phyloP scores from a whole-genome alignment of 169 alveolate species.

The Babesia gibsoni region DNA sequence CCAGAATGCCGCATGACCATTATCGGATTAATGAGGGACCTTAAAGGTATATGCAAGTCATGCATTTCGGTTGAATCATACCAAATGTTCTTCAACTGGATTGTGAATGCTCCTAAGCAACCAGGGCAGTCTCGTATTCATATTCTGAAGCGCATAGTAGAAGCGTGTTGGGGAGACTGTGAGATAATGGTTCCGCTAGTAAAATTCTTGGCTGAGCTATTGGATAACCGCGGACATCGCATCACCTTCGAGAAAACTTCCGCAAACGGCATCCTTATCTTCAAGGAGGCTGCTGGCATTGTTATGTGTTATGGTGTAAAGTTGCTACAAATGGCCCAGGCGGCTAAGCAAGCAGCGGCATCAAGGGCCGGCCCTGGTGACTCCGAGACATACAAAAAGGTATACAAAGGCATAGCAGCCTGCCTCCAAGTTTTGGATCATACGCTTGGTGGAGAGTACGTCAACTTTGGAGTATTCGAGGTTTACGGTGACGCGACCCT shows the following conservation, averaged over 20 bases:
- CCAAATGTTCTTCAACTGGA: slow-evolving; percentile 84
- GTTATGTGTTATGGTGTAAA: slow-evolving; percentile 74
- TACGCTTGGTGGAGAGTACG: slow-evolving; percentile 89
- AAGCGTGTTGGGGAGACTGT: slow-evolving; percentile 85
- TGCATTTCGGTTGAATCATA: slow-evolving; percentile 82
- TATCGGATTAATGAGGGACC: slow-evolving; percentile 87
- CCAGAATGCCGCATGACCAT: slow-evolving; percentile 77
- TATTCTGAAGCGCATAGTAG: slow-evolving; percentile 82
- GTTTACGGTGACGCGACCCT: slow-evolving; percentile 88
- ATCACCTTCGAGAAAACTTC: slow-evolving; percentile 88
- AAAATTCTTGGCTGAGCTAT: slow-evolving; percentile 85
- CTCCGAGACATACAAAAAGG: slow-evolving; percentile 81
- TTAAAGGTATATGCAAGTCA: slow-evolving; percentile 82
- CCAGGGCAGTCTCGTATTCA: slow-evolving; percentile 77
- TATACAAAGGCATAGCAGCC: slow-evolving; percentile 88
- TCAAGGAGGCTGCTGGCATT: slow-evolving; percentile 84
- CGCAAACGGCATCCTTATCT: slow-evolving; percentile 89
- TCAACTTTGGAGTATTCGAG: slow-evolving; percentile 90
- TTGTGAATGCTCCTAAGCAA: slow-evolving; percentile 84
- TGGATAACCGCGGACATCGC: slow-evolving; percentile 84
- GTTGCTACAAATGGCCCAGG: slow-evolving; percentile 40
- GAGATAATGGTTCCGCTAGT: slow-evolving; percentile 88
- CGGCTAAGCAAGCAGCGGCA: not conserved
- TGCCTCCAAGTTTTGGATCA: slow-evolving; percentile 84
- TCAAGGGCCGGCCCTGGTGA: not conserved